Conservation (phyloP, 441 rosid species). For the Aleurites moluccanus region DNA sequence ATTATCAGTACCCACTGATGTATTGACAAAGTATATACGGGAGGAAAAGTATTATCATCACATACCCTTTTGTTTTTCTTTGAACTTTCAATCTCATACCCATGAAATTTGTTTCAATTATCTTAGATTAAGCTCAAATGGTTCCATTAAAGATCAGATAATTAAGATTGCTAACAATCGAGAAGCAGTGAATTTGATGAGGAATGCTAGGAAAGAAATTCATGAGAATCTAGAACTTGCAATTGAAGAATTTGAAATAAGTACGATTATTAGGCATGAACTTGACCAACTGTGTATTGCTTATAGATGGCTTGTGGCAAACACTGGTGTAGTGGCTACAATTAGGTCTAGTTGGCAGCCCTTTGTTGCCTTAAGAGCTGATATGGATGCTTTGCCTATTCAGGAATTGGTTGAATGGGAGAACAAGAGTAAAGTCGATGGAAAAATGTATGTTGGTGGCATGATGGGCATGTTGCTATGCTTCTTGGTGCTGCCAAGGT, state of each 20-base stretch:
- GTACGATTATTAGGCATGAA: constrained; percentile 48
- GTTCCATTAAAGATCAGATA: too few relatives aligned
- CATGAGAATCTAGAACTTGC: constrained; percentile 61
- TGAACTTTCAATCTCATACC: too few relatives aligned
- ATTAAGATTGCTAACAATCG: too few relatives aligned
- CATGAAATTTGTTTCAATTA: too few relatives aligned
- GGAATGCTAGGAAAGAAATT: constrained; percentile 45
- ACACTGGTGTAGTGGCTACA: constrained; percentile 54
- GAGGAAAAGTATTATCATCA: too few relatives aligned
- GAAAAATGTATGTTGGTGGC: constrained; percentile 78
- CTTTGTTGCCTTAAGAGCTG: constrained; percentile 66
- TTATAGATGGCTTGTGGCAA: constrained; percentile 52
- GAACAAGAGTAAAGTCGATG: constrained; percentile 55
- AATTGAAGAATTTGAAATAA: too few relatives aligned
- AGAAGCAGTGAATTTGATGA: too few relatives aligned
- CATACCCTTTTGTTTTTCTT: too few relatives aligned
- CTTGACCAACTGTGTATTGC: constrained; percentile 51
- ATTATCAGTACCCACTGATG: too few relatives aligned
- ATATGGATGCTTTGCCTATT: constrained; percentile 71
- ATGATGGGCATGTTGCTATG: constrained; percentile 66
- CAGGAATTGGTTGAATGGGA: constrained; percentile 50
- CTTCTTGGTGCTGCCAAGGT: too few relatives aligned
- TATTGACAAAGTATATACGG: too few relatives aligned
- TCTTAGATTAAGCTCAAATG: too few relatives aligned
- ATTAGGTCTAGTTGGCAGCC: constrained; percentile 57